Base-by-base conservation (phyloP, 2,329 filamentous ascomycete genomes). In the Purpureocillium takamizusanense region DNA sequence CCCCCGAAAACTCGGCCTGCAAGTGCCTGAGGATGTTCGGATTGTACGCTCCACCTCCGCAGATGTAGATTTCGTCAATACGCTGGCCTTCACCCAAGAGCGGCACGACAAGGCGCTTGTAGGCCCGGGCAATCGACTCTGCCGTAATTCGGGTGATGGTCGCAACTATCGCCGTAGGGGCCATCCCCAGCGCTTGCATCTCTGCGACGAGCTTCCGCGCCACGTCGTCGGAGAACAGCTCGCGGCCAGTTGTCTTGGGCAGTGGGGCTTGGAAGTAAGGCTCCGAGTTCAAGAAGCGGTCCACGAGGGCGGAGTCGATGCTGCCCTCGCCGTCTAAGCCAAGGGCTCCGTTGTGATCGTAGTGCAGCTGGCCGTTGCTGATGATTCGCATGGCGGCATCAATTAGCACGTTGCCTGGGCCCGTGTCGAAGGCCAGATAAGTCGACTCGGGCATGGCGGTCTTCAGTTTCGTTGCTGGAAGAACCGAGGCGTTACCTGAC, bases 41-140 rank as follows among this genome's bases (percentile, higher is more conserved):
- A 46, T 79, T 78, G 42, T 67, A 64, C 0, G 73, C 73, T 13
- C 72, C 72, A 4, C 71, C 72, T 8, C 76, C 75, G 47, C 74
- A 78, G 63, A 80, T 72, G 55, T 74, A 79, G 30, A 80, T 66
- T 54, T 80, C 74, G 31, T 54, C 57, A 10, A 61, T 43, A 10
- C 39, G 15, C 4, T 46, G 5, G 30, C 30, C 30, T n/a, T n/a
- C 10, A 10, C 30, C 30, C 30, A 12, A 31, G 30, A 14, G 15
- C 29, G 42, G 37, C 4, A 38, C 36, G 18, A 42, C 33, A n/a
- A 41, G 47, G 13, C 41, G 35, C 36, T 40, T 42, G 37, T 51
- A 49, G 12, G 42, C 36, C 21, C 42, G 31, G 9, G 41, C 45
- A n/a, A 49, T 49, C 11, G 52, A 69, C 56, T 51, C 38, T 33